Conservation (phyloP, 2,329 filamentous ascomycete species). For the Salinomyces thailandicus region DNA sequence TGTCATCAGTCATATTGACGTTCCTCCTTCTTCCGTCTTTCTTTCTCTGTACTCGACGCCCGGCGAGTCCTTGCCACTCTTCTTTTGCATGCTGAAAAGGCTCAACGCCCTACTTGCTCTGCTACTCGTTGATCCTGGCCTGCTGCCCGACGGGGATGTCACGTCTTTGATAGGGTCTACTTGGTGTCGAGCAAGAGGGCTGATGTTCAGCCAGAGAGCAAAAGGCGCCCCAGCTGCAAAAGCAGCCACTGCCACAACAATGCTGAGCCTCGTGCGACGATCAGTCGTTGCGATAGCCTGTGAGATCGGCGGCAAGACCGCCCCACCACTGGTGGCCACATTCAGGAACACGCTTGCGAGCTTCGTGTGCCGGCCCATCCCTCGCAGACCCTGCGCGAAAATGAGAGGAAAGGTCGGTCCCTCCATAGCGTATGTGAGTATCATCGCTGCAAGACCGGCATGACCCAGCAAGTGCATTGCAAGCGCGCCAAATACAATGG, state of each 20-base stretch:
- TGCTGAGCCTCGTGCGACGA: slow-evolving; percentile 39
- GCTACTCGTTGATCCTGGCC: slow-evolving; percentile 22
- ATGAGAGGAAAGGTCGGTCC: slow-evolving; percentile 50
- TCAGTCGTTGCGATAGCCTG: slow-evolving; percentile 32
- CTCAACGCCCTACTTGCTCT: slow-evolving; percentile 22
- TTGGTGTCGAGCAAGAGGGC: slow-evolving; percentile 38
- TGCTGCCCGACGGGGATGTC: slow-evolving; percentile 3
- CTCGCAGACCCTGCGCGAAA: slow-evolving; percentile 48
- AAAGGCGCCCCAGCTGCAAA: slow-evolving; percentile 43
- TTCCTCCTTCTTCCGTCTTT: slow-evolving; percentile 4
- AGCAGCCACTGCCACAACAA: slow-evolving; percentile 43
- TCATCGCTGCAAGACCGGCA: slow-evolving; percentile 36
- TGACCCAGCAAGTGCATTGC: slow-evolving; percentile 40
- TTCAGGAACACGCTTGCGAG: slow-evolving; percentile 45
- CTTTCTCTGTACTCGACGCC: slow-evolving; percentile 18
- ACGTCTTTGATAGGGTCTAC: slow-evolving; percentile 29
- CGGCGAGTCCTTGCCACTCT: slow-evolving; percentile 11
- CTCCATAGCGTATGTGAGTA: slow-evolving; percentile 50
- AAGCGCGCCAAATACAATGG: slow-evolving; percentile 42
- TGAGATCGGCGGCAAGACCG: slow-evolving; percentile 46
- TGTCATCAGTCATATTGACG: background rate
- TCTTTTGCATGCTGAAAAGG: slow-evolving; percentile 21
- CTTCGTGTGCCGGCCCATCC: slow-evolving; percentile 49
- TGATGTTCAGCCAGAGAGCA: slow-evolving; percentile 43
- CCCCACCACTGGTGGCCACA: slow-evolving; percentile 44